Base-by-base conservation (phyloP, 2,329 filamentous ascomycete species). In the Aspergillus sp. region DNA sequence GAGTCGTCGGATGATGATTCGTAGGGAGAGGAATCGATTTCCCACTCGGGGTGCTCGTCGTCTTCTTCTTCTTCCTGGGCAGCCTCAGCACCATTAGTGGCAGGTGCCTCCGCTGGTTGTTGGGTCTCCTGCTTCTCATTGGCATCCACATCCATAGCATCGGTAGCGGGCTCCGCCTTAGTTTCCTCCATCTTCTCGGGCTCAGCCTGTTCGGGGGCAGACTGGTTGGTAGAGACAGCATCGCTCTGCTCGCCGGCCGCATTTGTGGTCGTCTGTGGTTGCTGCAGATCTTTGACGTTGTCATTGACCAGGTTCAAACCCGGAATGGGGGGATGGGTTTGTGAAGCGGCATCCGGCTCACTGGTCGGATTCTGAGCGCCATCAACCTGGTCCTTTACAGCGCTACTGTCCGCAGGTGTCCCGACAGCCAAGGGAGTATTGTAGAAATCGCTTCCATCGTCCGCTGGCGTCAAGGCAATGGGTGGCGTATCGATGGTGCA, bases 21-120 rank as follows among this genome's bases (percentile, higher is more conserved):
- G 70, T 90, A 90, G 0, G 90, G 90, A 0, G 89, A 91, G 1
- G 90, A 92, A 69, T 94, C 90, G 7, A 83, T 80, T 71, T 96
- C 91, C 91, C 92, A 98, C 75, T 97, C 93, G 3, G 90, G 88
- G 48, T 89, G 81, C 56, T 81, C 76, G 49, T 81, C 32, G 11
- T 36, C 78, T 32, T 75, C 78, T 55, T 80, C 78, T 65, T 80
- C 70, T 6, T 67, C 64, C 23, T 66, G 64, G 21, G 66, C 65
- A 8, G 25, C 51, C 38, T 63, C 54, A 5, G 47, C 54, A 11
- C 57, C 52, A 32, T 58, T 59, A 11, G 62, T 53, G 17, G 59
- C 47, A 39, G 62, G 42, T 19, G 42, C 56, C 50, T 25, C 48
- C 23, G 47, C 59, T n/a, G 53, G 39, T 48, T 11, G 52, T 2